Percentiles rank a stretch among this genome's conserved stretches.
These are phyloP conservation scores for Chaetomiaceae sp. DNA, from an alignment of 2,329 filamentous ascomycete genomes.

Conservation along the genomic window DNA sequence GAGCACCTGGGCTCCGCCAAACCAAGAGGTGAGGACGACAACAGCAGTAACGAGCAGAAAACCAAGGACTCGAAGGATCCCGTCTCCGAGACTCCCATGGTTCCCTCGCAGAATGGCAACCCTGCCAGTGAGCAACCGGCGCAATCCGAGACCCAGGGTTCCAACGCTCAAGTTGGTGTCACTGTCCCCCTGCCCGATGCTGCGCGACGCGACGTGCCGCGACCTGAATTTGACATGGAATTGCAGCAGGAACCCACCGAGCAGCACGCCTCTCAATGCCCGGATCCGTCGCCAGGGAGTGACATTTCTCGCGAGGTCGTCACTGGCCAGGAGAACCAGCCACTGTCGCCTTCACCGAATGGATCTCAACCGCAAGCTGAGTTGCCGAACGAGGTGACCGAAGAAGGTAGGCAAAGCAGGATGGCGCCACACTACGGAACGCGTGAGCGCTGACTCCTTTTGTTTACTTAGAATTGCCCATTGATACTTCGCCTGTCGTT, in stretches of 20 bases:
- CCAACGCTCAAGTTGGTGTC: conserved; percentile 16
- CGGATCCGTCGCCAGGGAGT: background rate
- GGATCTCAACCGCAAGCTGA: background rate
- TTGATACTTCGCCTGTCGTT: background rate
- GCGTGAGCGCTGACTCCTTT: background rate
- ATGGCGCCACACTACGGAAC: background rate
- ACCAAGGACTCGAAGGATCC: conserved; percentile 14
- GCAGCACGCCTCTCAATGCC: conserved; percentile 1
- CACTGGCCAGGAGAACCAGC: background rate
- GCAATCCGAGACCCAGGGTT: conserved; percentile 6
- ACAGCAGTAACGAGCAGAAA: conserved; percentile 5
- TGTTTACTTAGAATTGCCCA: background rate
- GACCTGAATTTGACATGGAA: conserved; percentile 13
- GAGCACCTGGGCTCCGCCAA: conserved; percentile 14
- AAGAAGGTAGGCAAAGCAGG: conserved; percentile 6
- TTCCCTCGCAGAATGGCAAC: conserved; percentile 7
- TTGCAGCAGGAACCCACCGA: conserved; percentile 10
- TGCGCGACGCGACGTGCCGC: background rate
- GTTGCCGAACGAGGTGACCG: background rate
- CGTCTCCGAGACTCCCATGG: conserved; percentile 10
- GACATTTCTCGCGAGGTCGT: background rate
- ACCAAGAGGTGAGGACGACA: conserved; percentile 19
- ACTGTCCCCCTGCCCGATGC: conserved; percentile 7
- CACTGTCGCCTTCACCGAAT: background rate
- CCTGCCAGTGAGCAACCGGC: conserved; percentile 7